phyloP scores from a whole-genome alignment of 306 rosid species.

The Cajanus cajan region DNA sequence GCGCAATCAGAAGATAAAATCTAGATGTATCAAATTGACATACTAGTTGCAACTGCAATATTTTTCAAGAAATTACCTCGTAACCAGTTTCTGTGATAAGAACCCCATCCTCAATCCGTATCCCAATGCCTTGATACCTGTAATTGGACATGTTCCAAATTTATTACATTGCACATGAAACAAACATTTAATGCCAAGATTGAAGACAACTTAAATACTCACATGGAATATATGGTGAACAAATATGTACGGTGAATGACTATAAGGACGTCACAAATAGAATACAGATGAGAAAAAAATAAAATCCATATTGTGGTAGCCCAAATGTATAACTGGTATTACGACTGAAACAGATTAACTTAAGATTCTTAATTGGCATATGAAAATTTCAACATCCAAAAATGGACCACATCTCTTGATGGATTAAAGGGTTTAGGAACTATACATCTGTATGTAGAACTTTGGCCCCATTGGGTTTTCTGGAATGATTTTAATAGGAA shows the following conservation, averaged over 20 bases:
- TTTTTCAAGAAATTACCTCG: conserved; percentile 45
- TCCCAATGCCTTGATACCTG: conserved; percentile 81
- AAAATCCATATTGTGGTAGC: background rate
- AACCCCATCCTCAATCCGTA: conserved; percentile 92
- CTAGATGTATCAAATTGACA: background rate
- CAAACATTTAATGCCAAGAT: conserved; percentile 34
- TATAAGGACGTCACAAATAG: background rate
- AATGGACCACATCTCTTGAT: background rate
- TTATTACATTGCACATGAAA: conserved; percentile 16
- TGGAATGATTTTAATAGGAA: background rate
- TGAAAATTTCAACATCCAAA: conserved; percentile 16
- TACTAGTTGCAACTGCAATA: background rate
- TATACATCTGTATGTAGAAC: conserved; percentile 8
- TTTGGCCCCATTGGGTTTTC: background rate
- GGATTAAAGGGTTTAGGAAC: background rate
- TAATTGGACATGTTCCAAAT: conserved; percentile 32
- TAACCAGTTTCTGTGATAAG: conserved; percentile 77
- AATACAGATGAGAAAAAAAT: background rate
- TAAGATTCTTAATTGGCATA: background rate
- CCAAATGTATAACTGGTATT: background rate
- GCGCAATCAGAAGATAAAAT: background rate
- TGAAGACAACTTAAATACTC: conserved; percentile 16
- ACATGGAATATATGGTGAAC: background rate
- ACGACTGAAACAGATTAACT: conserved; percentile 17
- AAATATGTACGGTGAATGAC: conserved; percentile 11